phyloP scores from a whole-genome alignment of 1,284 basidiomycete genomes.

The Sporisorium exsertum region DNA sequence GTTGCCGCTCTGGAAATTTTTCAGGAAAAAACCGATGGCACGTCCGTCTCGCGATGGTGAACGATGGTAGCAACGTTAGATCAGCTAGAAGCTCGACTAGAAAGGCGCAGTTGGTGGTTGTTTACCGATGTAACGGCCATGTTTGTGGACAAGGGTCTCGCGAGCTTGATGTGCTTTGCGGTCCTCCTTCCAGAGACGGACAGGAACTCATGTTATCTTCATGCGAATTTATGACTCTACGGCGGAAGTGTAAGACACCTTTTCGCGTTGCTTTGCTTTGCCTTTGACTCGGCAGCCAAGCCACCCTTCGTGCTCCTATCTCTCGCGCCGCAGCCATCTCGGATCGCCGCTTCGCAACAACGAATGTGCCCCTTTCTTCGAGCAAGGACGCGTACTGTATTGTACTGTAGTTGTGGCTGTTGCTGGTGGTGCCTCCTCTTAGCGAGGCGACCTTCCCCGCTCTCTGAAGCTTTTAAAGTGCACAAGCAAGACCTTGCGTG shows the following conservation, averaged over 20 bases:
- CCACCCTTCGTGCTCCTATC: not conserved
- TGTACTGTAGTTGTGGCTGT: not conserved
- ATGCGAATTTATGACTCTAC: not conserved
- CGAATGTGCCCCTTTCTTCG: not conserved
- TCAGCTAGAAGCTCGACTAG: not conserved
- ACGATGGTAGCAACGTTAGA: too few relatives aligned
- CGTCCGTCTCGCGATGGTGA: not conserved
- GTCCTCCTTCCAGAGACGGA: too few relatives aligned
- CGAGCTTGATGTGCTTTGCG: not conserved
- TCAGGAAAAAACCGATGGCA: too few relatives aligned
- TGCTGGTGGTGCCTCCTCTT: not conserved
- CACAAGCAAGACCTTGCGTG: conserved; percentile 3
- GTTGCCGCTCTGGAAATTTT: not conserved
- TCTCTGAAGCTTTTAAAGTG: not conserved
- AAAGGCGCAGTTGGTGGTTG: too few relatives aligned
- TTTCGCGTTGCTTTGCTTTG: too few relatives aligned
- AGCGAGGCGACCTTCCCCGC: conserved; percentile 10
- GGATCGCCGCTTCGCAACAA: not conserved
- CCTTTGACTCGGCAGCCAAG: not conserved
- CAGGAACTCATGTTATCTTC: too few relatives aligned
- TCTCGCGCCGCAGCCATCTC: not conserved
- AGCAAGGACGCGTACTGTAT: not conserved
- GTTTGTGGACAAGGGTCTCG: not conserved
- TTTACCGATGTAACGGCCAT: too few relatives aligned
- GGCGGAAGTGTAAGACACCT: not conserved